Base-by-base conservation (phyloP, 208 protist species). In the Trypanosoma avium region DNA sequence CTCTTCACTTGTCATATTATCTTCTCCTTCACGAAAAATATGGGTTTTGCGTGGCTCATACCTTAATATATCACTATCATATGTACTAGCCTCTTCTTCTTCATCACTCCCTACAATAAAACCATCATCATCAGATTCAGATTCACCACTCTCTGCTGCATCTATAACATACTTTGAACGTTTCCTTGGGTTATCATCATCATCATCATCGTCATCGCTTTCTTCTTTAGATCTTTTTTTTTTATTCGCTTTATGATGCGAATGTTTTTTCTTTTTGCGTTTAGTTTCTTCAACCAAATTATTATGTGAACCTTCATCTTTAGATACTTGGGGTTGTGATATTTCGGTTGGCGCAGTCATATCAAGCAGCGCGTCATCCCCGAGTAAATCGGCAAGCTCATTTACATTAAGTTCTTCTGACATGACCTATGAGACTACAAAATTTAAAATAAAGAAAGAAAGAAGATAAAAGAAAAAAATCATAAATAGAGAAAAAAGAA, bases 11-110 rank as follows among this genome's bases (percentile, higher is more conserved):
- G 67, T 83, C 69, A 84, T 79, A 49, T 79, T 76, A 29, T 88
- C 84, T 40, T 92, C 81, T 9, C 88, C 84, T 52, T 86, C 81
- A 63, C 78, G 75, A 54, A 90, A 91, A 9, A 89, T 66, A 49
- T 79, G 75, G 7, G 47, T 65, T 60, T 78, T 62, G 1, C 32
- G 69, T 58, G 45, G 63, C 46, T 78, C 64, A 30, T 61, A 61
- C 13, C 24, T 40, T 21, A 58, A 43, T 3, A 68, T 60, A 1
- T 56, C 57, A 43, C 45, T 70, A 47, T 50, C 32, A 43, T 65
- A 66, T 4, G 15, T 26, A 27, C 56, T 55, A 35, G 50, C 50
- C 15, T 69, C 78, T 22, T 70, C 61, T 17, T 84, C 78, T 52
- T 86, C 81, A 42, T 77, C 74, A 36, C 78, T 76, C 27, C 71